Evolutionary conservation across 2,329 filamentous ascomycete genomes (phyloP), one percentile per base, ranked within the genome.

Genomic region (Colletotrichum sp.): DNA sequence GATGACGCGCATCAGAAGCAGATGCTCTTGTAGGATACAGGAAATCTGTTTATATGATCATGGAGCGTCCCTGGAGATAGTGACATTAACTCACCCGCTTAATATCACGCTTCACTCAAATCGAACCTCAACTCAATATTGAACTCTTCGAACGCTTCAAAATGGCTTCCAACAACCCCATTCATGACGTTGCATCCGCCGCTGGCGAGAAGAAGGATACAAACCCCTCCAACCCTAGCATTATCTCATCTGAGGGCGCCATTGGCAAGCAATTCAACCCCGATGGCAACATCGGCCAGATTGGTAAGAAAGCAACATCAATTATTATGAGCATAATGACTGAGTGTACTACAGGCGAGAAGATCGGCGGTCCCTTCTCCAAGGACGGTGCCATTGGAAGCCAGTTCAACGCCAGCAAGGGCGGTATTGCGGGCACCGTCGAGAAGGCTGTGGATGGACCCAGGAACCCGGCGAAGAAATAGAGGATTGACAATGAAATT

Each of bases 261-360:
- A 69, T 76, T 18, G 74, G 74, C 34, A 73, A 69, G n/a, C 74
- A 76, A 1, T 76, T 76, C 70, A 76, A 76, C 65, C 74, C 74
- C 5, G 74, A 76, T 1, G 74, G 74, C 1, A 76, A 76, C 21
- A 43, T 76, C 8, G 74, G 74, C 8, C 70, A 76, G 58, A 76
- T 76, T 7, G 74, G 74, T 76, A 21, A 48, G 38, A 21, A 24
- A 6, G 3, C 4, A 9, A 6, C n/a, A 6, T 26, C 15, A 4
- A 1, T 26, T 15, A 15, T 2, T 18, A 16, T 5, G 6, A 13
- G n/a, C 5, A 16, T 6, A 13, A 3, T 6, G 0, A 3, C 5
- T 8, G 9, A 10, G 3, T 2, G 5, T 3, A 8, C 0, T 18
- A 61, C 12, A 76, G 74, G 74, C 3, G 74, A 76, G 48, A 71